Evolutionary conservation across 148 eudicot genomes (phyloP), one percentile per base, ranked within the genome.

Genomic region (Oxyria digyna): DNA sequence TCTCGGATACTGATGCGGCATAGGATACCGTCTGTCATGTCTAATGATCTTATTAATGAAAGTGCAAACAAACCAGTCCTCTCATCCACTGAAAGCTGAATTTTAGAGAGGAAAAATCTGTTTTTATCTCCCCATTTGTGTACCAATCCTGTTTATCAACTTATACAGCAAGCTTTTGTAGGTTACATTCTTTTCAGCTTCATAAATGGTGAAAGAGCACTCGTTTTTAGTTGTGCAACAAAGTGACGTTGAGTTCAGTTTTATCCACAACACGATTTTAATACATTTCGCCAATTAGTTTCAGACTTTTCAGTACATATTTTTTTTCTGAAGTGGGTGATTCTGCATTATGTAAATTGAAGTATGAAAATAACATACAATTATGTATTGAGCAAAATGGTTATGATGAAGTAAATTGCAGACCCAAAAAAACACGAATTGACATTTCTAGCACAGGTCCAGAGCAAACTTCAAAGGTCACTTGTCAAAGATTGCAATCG

Each of bases 1-100:
- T 81, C 81, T 48, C 91, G 89, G 4, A 93, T 93, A 65, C 78
- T 93, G 77, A 85, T 77, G 71, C 85, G 95, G 71, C 95, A 89
- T 74, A 77, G 98, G 68, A 93, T 93, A 77, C 89, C 90, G 63
- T 86, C 95, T 20, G 79, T 96, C 69, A 42, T 76, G 77, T 93
- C 96, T 32, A 68, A 15, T 54, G 98, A 93, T 82, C 88, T 89
- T 29, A 17, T 74, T 11, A 74, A 76, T 9, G 55, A 79, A 69
- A 75, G 63, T 72, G 74, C 62, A 4, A 69, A 70, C 17, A 79
- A 78, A 70, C 73, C 71, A 10, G 71, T 17, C 31, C 72, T 73
- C 50, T 74, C 68, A 67, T 67, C 72, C 26, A 42, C 69, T 26
- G 41, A 69, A 41, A 74, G 70, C 38, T 81, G 78, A 74, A 31